phyloP scores from a whole-genome alignment of 345 rosid species.

The Gossypium bickii region DNA sequence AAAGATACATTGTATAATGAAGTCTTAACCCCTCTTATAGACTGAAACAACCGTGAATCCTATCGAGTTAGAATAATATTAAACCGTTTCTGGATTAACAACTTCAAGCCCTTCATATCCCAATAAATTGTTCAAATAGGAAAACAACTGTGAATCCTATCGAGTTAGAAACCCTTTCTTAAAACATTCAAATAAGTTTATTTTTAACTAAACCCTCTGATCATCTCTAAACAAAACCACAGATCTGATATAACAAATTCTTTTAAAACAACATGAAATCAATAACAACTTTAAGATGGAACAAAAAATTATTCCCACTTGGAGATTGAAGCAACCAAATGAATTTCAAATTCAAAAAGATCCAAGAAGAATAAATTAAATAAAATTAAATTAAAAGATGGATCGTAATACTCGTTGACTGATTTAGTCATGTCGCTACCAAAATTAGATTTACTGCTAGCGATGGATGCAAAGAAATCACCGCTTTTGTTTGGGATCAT shows the following conservation, averaged over 20 bases:
- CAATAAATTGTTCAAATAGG: no score
- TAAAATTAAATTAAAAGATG: neutral
- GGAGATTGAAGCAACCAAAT: neutral
- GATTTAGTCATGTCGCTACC: conserved; percentile 80
- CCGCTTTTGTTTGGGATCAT: conserved; percentile 60
- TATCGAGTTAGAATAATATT: no score
- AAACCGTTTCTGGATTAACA: no score
- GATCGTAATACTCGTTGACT: conserved; percentile 71
- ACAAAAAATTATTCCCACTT: neutral
- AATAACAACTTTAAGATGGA: neutral
- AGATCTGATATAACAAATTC: neutral
- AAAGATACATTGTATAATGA: no score
- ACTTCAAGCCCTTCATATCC: no score
- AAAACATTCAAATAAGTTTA: neutral
- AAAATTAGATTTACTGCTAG: conserved; percentile 62
- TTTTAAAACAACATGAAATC: no score
- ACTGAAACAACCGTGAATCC: no score
- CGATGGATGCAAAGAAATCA: conserved; percentile 82
- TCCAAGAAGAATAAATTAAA: neutral
- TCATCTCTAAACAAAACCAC: neutral
- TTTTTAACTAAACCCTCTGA: neutral
- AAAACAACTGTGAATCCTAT: no score
- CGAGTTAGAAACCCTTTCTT: no score
- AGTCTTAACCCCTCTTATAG: no score
- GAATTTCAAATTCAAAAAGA: no score